Evolutionary conservation across 2,329 filamentous ascomycete species (phyloP), one percentile per base, ranked within the genome.

Genomic region (Penicillium hesseltinei): DNA sequence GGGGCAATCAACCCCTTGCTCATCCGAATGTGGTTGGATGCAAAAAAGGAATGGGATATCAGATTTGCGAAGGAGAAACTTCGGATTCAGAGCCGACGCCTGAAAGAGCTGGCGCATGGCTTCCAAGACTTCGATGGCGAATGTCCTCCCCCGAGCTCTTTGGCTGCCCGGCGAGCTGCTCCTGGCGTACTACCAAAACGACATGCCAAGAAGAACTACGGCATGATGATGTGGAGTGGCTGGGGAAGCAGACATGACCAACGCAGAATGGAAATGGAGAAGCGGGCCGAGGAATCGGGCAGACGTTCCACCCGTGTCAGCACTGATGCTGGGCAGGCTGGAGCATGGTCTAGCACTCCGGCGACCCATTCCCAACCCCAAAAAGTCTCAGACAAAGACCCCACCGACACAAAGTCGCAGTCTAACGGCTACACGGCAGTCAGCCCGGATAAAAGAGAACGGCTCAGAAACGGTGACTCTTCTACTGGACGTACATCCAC

Each of bases 201-300:
- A 21, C 64, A 60, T 11, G 62, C 59, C 5, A 68, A 76, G 63
- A 87, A 84, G 80, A 92, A 89, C 62, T 84, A 88, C 75, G 90
- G 89, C 8, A 79, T 97, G 72, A 85, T 87, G 2, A 77, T 97
- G 62, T 97, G 93, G 93, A 89, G 87, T 49, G 80, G 88, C 1
- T 95, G 92, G 89, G 92, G 91, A 15, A 92, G 88, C 45, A 95
- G 90, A 71, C 91, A 97, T 69, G 94, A 97, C 70, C 84, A 93
- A 72, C 81, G 81, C 60, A 89, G 89, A 0, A 81, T 95, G 15
- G 67, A 71, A 44, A 69, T 66, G 45, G 72, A 75, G 36, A 48
- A 62, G 2, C 61, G 63, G 21, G 61, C 61, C 1, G 57, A 59
- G 10, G 61, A 67, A 43, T 57, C 55, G 2, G 67, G 66, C 9